A percentile compares a stretch with the other conserved stretches of the same genome.
Evolutionary conservation across 192 early-diverging fungal genomes (phyloP).

Genomic region (Thamnidium elegans): DNA sequence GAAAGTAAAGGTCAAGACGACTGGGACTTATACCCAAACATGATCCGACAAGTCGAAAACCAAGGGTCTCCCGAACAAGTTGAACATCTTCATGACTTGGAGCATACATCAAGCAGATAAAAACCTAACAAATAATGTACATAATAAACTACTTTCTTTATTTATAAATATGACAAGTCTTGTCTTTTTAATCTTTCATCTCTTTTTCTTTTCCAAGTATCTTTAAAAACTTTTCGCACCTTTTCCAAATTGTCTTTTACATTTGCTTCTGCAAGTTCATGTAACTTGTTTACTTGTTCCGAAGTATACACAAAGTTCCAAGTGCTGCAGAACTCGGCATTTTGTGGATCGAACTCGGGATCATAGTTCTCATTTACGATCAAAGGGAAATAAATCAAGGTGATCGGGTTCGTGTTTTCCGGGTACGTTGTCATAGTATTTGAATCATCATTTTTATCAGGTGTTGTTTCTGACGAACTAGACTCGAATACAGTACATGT

Average conservation of each 20-base stretch:
- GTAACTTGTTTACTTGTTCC: constrained; percentile 59
- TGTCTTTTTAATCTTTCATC: constrained; percentile 10
- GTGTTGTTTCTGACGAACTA: constrained; percentile 30
- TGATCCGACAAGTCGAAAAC: constrained; percentile 28
- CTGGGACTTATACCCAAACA: constrained; percentile 27
- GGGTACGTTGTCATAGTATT: constrained; percentile 12
- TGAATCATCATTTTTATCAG: not conserved
- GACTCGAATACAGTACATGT: constrained; percentile 49
- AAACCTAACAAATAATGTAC: no score
- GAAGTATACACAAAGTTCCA: constrained; percentile 65
- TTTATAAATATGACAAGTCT: not conserved
- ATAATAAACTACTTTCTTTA: no score
- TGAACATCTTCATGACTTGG: constrained; percentile 20
- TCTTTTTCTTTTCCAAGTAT: constrained; percentile 49
- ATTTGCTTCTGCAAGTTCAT: constrained; percentile 54
- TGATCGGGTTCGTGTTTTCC: constrained; percentile 32
- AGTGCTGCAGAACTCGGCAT: constrained; percentile 58
- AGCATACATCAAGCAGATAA: not conserved
- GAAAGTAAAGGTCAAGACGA: not conserved
- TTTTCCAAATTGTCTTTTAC: constrained; percentile 47
- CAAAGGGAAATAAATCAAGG: constrained; percentile 62
- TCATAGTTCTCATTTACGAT: constrained; percentile 51
- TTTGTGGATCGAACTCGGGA: constrained; percentile 59
- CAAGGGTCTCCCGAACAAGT: constrained; percentile 20
- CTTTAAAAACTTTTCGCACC: constrained; percentile 40